These are phyloP conservation scores for Sphaerulina musiva DNA, from an alignment of 2,329 filamentous ascomycete species.

Conservation along the genomic window DNA sequence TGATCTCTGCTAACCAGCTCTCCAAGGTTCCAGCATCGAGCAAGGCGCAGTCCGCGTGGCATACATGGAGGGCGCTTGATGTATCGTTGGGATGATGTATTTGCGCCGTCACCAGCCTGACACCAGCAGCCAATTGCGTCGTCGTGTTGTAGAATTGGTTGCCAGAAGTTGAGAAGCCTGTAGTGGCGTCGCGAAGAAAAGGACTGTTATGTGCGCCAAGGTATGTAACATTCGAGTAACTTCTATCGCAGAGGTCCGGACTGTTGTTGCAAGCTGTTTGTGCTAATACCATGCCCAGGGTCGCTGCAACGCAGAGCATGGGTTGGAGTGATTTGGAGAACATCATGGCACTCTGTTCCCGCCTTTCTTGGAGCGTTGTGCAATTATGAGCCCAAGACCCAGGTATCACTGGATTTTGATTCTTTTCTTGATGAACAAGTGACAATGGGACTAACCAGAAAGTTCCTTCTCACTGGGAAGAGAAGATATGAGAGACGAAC, in stretches of 20 bases:
- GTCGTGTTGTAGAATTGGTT: slow-evolving; percentile 53
- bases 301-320: slow-evolving; percentile 4
- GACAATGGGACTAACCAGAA: background rate
- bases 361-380: background rate
- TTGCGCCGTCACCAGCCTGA: slow-evolving; percentile 60
- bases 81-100: slow-evolving; percentile 46
- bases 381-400: too few species aligned
- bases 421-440: background rate
- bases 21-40: slow-evolving; percentile 49
- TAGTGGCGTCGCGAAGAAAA: slow-evolving; percentile 38
- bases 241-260: slow-evolving; percentile 49
- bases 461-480: background rate
- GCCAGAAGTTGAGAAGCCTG: slow-evolving; percentile 40
- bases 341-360: slow-evolving; percentile 5
- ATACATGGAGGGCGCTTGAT: slow-evolving; percentile 47
- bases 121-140: slow-evolving; percentile 54
- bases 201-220: slow-evolving; percentile 60
- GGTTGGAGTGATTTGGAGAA: slow-evolving; percentile 5
- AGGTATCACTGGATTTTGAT: background rate
- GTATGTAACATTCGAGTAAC: slow-evolving; percentile 56
- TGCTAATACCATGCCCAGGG: slow-evolving; percentile 12
- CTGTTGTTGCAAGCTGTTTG: slow-evolving; percentile 51
- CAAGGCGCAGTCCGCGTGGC: slow-evolving; percentile 57
- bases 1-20: slow-evolving; percentile 52
- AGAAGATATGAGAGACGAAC: background rate